Evolutionary conservation across 805 yeast genomes (phyloP), one percentile per base, ranked within the genome.

Genomic region (Barnettozyma wickerhamii): DNA sequence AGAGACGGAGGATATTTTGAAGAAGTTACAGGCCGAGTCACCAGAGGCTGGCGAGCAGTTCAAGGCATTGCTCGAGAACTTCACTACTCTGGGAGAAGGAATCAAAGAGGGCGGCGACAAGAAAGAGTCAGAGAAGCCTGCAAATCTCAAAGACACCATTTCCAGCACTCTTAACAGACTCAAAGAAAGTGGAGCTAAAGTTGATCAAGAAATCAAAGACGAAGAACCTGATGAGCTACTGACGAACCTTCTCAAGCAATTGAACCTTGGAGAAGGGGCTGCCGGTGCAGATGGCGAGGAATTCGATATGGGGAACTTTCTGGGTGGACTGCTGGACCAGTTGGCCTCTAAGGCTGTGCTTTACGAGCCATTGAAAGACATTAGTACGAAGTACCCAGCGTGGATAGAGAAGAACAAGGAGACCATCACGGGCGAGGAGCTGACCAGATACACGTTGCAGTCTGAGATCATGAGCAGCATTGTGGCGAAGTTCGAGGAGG

Each of bases 341-440:
- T 72, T 91, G 59, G 77, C 93, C 7, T 78, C 93, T 5, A 91
- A 89, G 56, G 90, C 82, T 42, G 84, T 90, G 17, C 69, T 91
- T 29, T 90, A 86, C 56, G 95, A 84, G 51, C 96, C 98, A 3
- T 72, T 91, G 64, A 84, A 81, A 54, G 95, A 88, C 45, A 71
- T 90, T 58, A 77, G 81, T 48, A 64, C 68, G 10, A 86, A 85
- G 56, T 87, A 80, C 58, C 85, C 88, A 3, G 72, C 61, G 20
- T 91, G 86, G 81, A 68, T 91, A 46, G 62, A 65, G 33, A 75
- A 73, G 35, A 72, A 84, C 47, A 66, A 67, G 38, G 71, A 67
- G 7, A 58, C 56, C 9, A 55, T 60, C 13, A 51, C 48, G 0
- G 19, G 55, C 28, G 76, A 66, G 6, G 81, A 84, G 38, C 63